Conservation (phyloP, 2,329 filamentous ascomycete genomes). For the Rutstroemia sp. region DNA sequence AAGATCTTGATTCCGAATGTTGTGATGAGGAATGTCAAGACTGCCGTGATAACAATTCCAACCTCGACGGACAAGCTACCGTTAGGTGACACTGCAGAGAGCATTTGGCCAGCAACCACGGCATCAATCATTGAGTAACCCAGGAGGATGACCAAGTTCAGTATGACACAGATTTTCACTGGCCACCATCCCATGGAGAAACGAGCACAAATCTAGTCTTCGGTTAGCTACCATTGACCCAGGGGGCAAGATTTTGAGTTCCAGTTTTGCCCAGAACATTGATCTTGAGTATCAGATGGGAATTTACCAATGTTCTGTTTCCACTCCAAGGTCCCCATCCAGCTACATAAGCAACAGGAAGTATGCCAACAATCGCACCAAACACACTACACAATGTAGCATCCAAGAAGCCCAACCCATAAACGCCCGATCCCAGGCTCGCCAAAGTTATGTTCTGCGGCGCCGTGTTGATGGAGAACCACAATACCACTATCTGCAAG, state of each 20-base stretch:
- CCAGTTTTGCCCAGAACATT: neutral
- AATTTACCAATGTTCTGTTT: slow-evolving; percentile 49
- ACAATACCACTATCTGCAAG: slow-evolving; percentile 39
- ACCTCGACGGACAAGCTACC: slow-evolving; percentile 55
- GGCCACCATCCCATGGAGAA: slow-evolving; percentile 62
- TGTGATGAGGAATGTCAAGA: slow-evolving; percentile 56
- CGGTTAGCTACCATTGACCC: neutral
- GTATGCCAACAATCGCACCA: slow-evolving; percentile 46
- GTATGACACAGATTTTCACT: slow-evolving; percentile 52
- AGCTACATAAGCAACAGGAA: slow-evolving; percentile 51
- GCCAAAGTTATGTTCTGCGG: slow-evolving; percentile 59
- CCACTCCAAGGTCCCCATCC: slow-evolving; percentile 55
- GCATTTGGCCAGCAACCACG: slow-evolving; percentile 60
- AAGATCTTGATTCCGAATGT: slow-evolving; percentile 63
- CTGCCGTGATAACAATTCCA: slow-evolving; percentile 57
- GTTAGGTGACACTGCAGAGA: slow-evolving; percentile 54
- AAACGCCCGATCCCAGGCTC: slow-evolving; percentile 53
- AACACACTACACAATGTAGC: slow-evolving; percentile 49
- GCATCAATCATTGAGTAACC: slow-evolving; percentile 57
- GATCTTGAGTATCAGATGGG: neutral
- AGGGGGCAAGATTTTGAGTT: neutral
- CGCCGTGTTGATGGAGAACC: slow-evolving; percentile 55
- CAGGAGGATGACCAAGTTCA: slow-evolving; percentile 56
- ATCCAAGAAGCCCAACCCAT: slow-evolving; percentile 50
- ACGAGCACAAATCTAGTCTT: slow-evolving; percentile 38